Percentiles rank a stretch among this genome's conserved stretches.
phyloP scores from a whole-genome alignment of 345 rosid species.

The Eucalyptus cloeziana region DNA sequence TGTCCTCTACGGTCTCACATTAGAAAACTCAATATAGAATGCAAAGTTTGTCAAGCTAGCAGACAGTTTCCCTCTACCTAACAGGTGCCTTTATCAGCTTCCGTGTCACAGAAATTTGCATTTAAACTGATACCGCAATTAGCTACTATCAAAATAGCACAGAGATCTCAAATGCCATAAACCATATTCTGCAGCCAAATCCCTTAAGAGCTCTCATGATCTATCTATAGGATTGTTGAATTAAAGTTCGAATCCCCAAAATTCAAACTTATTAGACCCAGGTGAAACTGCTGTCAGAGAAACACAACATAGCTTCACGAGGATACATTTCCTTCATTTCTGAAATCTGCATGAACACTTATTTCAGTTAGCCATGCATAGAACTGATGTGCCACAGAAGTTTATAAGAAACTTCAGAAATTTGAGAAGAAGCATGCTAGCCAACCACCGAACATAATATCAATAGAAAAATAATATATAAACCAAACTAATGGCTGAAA shows the following conservation, averaged over 20 bases:
- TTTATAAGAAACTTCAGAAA: background rate
- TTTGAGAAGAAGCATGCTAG: background rate
- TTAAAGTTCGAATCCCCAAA: background rate
- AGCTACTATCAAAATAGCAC: background rate
- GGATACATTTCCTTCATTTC: background rate
- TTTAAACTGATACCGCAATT: background rate
- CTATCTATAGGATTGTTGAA: background rate
- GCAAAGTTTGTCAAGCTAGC: background rate
- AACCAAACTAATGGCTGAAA: background rate
- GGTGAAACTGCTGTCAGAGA: background rate
- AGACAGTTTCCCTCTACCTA: background rate
- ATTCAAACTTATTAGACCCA: background rate
- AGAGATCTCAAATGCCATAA: background rate
- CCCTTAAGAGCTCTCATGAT: background rate
- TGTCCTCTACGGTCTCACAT: background rate
- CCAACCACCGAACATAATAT: background rate
- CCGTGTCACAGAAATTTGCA: background rate
- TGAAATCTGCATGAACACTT: background rate
- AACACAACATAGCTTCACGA: background rate
- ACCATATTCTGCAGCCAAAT: background rate
- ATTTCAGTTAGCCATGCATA: background rate
- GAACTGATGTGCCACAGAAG: background rate
- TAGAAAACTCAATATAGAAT: background rate
- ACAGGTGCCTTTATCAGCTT: background rate
- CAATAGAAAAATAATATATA: background rate